Evolutionary conservation across 2,329 filamentous ascomycete genomes (phyloP).

Genomic region (Periconia macrospinosa): DNA sequence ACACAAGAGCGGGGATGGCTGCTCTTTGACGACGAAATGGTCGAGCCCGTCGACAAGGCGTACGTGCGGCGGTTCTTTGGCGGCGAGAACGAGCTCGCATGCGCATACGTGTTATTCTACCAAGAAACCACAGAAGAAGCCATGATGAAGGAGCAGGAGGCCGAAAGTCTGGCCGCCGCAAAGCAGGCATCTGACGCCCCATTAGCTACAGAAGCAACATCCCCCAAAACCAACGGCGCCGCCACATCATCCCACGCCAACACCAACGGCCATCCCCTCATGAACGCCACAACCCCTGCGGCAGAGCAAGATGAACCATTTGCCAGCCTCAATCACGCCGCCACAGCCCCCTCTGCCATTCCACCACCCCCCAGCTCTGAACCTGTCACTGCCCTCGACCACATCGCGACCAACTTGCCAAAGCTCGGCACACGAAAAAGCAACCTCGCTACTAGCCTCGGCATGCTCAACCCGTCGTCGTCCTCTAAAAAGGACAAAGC

Average conservation of each 20-base stretch:
- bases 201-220: slow-evolving; percentile 44
- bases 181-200: slow-evolving; percentile 20
- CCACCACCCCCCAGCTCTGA: slow-evolving; percentile 38
- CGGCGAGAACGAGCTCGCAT: slow-evolving; percentile 80
- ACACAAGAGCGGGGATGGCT: slow-evolving; percentile 95
- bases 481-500: slow-evolving; percentile 42
- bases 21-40: slow-evolving; percentile 96
- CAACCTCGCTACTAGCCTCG: slow-evolving; percentile 17
- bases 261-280: slow-evolving; percentile 32
- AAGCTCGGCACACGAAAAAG: slow-evolving; percentile 40
- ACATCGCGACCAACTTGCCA: slow-evolving; percentile 34
- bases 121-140: slow-evolving; percentile 80
- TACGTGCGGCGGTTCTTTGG: slow-evolving; percentile 98
- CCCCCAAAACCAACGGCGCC: slow-evolving; percentile 53
- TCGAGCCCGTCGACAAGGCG: slow-evolving; percentile 94
- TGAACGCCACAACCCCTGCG: slow-evolving; percentile 43
- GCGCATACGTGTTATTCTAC: slow-evolving; percentile 96
- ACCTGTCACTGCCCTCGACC: slow-evolving; percentile 36
- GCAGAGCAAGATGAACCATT: slow-evolving; percentile 53
- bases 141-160: slow-evolving; percentile 77
- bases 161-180: slow-evolving; percentile 62
- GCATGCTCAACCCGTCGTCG: slow-evolving; percentile 39
- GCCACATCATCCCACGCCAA: background rate
- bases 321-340: slow-evolving; percentile 65
- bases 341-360: slow-evolving; percentile 54